These are phyloP conservation scores for Zoysia pacifica DNA, from an alignment of 176 grass and related monocot species.

Conservation along the genomic window DNA sequence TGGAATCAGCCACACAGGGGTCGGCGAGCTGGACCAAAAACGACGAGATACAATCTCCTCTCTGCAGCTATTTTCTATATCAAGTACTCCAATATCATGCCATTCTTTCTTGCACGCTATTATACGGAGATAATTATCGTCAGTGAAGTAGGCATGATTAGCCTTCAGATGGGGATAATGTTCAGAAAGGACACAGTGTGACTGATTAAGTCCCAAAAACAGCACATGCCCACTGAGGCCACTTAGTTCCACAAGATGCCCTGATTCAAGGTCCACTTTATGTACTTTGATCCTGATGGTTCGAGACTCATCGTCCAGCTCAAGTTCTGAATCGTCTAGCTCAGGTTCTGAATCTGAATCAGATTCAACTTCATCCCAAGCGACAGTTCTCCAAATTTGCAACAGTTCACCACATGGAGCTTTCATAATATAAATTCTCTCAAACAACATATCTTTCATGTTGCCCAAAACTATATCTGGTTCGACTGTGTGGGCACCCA, in stretches of 20 bases:
- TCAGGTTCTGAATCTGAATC: background rate
- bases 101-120: background rate
- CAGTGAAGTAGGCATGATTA: constrained; percentile 5
- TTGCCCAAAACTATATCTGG: background rate
- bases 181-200: background rate
- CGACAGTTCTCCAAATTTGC: background rate
- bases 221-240: background rate
- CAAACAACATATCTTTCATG: background rate
- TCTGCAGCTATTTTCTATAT: background rate
- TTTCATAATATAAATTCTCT: background rate
- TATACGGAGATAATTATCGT: background rate
- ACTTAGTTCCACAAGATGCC: background rate
- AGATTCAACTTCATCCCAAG: background rate
- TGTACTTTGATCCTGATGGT: background rate
- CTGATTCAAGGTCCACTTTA: background rate
- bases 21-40: constrained; percentile 17
- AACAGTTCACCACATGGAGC: constrained; percentile 8
- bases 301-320: background rate
- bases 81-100: constrained; percentile 1
- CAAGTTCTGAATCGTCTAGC: background rate
- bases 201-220: constrained; percentile 2
- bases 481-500: background rate
- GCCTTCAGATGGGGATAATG: background rate
- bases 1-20: constrained; percentile 16
- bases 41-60: background rate